These are phyloP conservation scores for Pulchroboletus neoregius DNA, from an alignment of 1,284 basidiomycete genomes.

Conservation along the genomic window DNA sequence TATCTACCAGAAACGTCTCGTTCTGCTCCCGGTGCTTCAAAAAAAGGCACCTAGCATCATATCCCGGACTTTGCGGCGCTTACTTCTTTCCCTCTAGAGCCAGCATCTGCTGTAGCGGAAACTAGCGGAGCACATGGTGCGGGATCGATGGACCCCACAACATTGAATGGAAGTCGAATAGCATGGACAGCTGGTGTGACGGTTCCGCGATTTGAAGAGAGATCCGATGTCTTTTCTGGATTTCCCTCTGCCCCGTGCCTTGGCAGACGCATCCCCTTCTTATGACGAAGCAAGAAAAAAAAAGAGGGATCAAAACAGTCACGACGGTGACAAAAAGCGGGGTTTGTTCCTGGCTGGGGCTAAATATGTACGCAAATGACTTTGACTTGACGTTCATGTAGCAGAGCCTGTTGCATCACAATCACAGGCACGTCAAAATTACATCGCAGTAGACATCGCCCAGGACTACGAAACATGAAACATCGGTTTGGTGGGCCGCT, in stretches of 20 bases:
- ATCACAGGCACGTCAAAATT: conserved; percentile 3
- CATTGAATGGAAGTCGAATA: background rate
- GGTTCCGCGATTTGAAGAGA: conserved; percentile 16
- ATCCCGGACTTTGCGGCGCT: conserved; percentile 30
- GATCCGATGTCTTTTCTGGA: conserved; percentile 4
- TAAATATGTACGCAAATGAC: too few species aligned
- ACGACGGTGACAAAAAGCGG: conserved; percentile 5
- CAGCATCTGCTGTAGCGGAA: conserved; percentile 16
- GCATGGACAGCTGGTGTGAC: conserved; percentile 7
- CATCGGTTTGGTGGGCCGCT: conserved; percentile 3
- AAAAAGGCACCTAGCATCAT: conserved; percentile 14
- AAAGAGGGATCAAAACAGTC: background rate
- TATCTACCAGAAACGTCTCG: conserved; percentile 13
- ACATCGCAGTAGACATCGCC: conserved; percentile 12
- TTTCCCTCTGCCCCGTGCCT: background rate
- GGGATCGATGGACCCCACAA: conserved; percentile 14
- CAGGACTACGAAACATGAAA: conserved; percentile 16
- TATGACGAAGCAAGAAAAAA: background rate
- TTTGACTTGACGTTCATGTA: too few species aligned
- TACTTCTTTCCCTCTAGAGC: background rate
- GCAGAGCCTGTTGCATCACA: background rate
- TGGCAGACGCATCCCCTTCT: background rate
- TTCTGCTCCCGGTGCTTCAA: conserved; percentile 8
- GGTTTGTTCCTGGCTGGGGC: background rate
- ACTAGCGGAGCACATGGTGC: conserved; percentile 21